A percentile compares a stretch with the other conserved stretches of the same genome.
These are phyloP conservation scores for Eudorina sp. DNA, from an alignment of 139 green algal species.

Conservation along the genomic window DNA sequence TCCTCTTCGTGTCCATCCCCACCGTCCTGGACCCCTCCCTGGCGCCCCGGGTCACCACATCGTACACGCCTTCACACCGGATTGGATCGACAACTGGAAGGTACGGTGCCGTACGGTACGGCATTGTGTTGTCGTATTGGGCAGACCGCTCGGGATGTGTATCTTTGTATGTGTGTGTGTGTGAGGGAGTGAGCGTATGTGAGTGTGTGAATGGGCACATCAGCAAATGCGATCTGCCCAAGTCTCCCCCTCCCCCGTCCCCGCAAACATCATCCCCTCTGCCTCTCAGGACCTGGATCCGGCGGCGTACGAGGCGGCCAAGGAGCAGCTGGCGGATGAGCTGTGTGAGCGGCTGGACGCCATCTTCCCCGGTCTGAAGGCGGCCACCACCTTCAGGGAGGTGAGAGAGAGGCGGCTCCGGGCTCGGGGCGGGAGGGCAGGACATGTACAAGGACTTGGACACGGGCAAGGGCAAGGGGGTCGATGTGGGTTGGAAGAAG, in stretches of 20 bases:
- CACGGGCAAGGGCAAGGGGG: too few relatives aligned
- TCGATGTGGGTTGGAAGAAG: too few relatives aligned
- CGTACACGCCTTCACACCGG: constrained; percentile 96
- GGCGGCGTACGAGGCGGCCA: constrained; percentile 70
- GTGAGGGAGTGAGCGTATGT: too few relatives aligned
- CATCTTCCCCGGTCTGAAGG: constrained; percentile 86
- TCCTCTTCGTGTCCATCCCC: constrained; percentile 96
- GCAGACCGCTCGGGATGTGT: too few relatives aligned
- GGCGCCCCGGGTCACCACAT: constrained; percentile 88
- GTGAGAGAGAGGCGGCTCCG: too few relatives aligned
- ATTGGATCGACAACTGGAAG: constrained; percentile 94
- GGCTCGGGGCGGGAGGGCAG: too few relatives aligned
- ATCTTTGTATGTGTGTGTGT: too few relatives aligned
- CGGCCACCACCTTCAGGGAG: constrained; percentile 78
- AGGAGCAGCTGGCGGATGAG: constrained; percentile 81
- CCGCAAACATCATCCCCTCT: background rate
- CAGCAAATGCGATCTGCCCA: too few relatives aligned
- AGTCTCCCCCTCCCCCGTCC: background rate
- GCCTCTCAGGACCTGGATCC: constrained; percentile 46
- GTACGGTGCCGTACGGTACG: constrained; percentile 24
- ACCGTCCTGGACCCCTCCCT: constrained; percentile 92
- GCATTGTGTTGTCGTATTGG: too few relatives aligned
- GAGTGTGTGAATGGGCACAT: too few relatives aligned
- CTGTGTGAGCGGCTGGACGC: constrained; percentile 88
- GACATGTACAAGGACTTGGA: too few relatives aligned